Conservation (phyloP, 1,139 yeast species). For the Kazachstania sp. region DNA sequence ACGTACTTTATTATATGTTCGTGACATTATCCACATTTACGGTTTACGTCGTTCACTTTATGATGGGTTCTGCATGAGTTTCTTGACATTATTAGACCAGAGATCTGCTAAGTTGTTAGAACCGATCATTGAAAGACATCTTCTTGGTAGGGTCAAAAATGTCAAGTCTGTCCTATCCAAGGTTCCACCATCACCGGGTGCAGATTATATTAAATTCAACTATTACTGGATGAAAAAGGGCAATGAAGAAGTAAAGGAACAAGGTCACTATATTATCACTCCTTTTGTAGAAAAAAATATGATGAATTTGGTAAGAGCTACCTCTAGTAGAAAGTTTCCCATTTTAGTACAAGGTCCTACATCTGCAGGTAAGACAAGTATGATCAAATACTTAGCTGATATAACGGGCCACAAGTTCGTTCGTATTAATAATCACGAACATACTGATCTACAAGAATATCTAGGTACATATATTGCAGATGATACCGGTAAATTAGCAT, state of each 20-base stretch:
- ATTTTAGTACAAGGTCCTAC: conserved; percentile 98
- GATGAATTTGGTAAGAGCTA: conserved; percentile 85
- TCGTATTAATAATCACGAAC: conserved; percentile 96
- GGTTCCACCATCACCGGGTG: conserved; percentile 57
- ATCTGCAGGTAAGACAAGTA: conserved; percentile 96
- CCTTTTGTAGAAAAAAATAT: conserved; percentile 92
- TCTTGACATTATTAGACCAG: conserved; percentile 71
- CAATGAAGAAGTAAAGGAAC: conserved; percentile 49
- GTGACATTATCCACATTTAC: conserved; percentile 69
- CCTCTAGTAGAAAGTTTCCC: conserved; percentile 83
- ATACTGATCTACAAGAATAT: conserved; percentile 93
- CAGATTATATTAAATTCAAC: conserved; percentile 62
- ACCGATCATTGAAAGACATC: conserved; percentile 61
- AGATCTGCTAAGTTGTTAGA: conserved; percentile 58
- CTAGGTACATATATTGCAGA: conserved; percentile 89
- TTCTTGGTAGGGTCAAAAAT: conserved; percentile 67
- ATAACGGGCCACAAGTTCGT: conserved; percentile 93
- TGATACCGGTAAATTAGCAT: conserved; percentile 68
- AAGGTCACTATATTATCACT: conserved; percentile 82
- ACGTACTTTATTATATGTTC: conserved; percentile 71
- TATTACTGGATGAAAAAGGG: conserved; percentile 92
- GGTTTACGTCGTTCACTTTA: conserved; percentile 83
- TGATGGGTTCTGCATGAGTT: conserved; percentile 96
- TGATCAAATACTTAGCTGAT: conserved; percentile 85
- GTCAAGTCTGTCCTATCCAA: conserved; percentile 59